Base-by-base conservation (phyloP, 441 rosid species). In the Populus tomentosa region DNA sequence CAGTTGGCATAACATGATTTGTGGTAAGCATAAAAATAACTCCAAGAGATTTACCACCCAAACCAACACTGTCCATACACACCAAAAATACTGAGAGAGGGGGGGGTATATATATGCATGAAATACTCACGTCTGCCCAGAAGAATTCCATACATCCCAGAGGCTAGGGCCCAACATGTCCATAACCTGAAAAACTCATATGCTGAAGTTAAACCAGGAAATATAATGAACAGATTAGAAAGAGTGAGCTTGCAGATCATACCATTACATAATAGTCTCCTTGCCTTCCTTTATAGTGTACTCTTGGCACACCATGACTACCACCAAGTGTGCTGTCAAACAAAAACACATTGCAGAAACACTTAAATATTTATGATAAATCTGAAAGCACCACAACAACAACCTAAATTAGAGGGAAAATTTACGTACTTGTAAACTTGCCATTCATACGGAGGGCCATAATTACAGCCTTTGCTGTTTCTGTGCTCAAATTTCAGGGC, bases 391-490 rank as follows among this genome's bases (percentile, higher is more conserved):
- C 20, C 18, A 65, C 3, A 0, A 6, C 0, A 33, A 32, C 69
- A 6, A 28, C 35, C 16, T 6, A 8, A 32, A 20, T 65, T 2
- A 71, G 23, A 26, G 10, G 38, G 7, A 56, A 7, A 7, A 10
- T 42, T 33, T 63, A 85, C 96, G 74, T 82, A 96, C 99, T 81
- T 92, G 92, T 96, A 96, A 67, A 94, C 99, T 84, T 96, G 98
- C 99, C 99, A 96, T 77, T 96, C 99, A 61, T 96, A 90, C 5
- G 99, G 99, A 65, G 99, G 98, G 71, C 99, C 99, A 78, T 94
- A 94, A 81, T 88, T 96, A 83, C 99, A 96, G 69, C 99, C 99
- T 82, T 96, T 96, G 87, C 99, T 96, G 82, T 86, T 96, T 83
- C 94, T 84, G 67, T 96, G 99, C 91, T 96, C 99, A 85, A 96